These are phyloP conservation scores for Clavariopsis aquatica DNA, from an alignment of 495 filamentous ascomycete species.

Conservation along the genomic window DNA sequence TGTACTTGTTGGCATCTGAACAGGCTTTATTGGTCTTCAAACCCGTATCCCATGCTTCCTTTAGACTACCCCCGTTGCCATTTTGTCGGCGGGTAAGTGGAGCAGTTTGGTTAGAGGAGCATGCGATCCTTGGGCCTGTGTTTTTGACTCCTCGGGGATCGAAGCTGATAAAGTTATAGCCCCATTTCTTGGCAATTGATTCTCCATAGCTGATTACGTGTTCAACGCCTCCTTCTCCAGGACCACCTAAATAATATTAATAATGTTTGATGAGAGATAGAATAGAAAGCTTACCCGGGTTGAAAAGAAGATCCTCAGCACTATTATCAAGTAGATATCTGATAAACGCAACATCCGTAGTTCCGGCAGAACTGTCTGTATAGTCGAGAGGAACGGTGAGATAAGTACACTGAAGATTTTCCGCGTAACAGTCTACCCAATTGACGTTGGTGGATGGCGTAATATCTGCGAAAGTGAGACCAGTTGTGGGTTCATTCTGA, in stretches of 20 bases:
- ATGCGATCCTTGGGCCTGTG: neutral
- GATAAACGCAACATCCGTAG: constrained; percentile 14
- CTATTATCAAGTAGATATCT: constrained; percentile 3
- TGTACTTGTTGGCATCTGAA: neutral
- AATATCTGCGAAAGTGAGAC: neutral
- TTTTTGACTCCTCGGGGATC: constrained; percentile 16
- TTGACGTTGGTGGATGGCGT: constrained; percentile 3
- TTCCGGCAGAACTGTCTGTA: neutral
- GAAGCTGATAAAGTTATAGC: constrained; percentile 14
- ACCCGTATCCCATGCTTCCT: neutral
- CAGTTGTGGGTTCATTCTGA: neutral
- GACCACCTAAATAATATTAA: constrained; percentile 6
- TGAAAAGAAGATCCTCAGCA: constrained; percentile 13
- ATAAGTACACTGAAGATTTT: neutral
- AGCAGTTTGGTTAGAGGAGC: neutral
- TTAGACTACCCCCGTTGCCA: neutral
- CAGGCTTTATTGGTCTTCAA: neutral
- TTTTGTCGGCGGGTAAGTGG: neutral
- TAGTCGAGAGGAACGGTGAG: constrained; percentile 20
- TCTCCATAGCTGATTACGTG: neutral
- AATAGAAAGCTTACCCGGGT: constrained; percentile 8
- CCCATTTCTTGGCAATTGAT: constrained; percentile 10
- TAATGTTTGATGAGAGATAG: neutral
- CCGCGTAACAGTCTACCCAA: constrained; percentile 1
- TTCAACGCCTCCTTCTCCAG: neutral